These are phyloP conservation scores for Talaromyces amestolkiae DNA, from an alignment of 2,329 filamentous ascomycete genomes.

Conservation along the genomic window DNA sequence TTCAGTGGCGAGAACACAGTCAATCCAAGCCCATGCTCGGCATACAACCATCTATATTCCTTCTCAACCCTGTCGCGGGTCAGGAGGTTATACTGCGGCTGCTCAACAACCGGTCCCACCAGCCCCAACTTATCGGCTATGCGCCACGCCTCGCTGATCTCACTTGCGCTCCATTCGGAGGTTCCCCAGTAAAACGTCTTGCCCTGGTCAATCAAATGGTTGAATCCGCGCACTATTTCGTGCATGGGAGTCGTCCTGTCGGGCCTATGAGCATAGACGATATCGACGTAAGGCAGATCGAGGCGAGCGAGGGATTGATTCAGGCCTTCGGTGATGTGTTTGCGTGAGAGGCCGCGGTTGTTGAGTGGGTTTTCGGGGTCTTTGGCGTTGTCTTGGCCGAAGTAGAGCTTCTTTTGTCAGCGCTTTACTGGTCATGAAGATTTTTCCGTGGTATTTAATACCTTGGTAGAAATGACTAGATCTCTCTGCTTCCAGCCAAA, in stretches of 20 bases:
- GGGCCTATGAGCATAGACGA: constrained; percentile 67
- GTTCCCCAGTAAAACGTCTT: constrained; percentile 71
- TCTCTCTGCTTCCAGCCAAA: constrained; percentile 58
- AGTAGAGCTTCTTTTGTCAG: constrained; percentile 53
- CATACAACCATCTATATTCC: constrained; percentile 61
- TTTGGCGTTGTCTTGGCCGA: constrained; percentile 59
- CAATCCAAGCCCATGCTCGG: constrained; percentile 59
- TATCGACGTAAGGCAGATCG: constrained; percentile 65
- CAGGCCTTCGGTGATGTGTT: constrained; percentile 68
- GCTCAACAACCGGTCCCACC: constrained; percentile 64
- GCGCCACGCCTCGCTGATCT: constrained; percentile 63
- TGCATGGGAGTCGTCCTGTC: constrained; percentile 68
- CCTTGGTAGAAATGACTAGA: constrained; percentile 58
- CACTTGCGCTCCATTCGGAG: constrained; percentile 64
- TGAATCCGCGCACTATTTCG: constrained; percentile 68
- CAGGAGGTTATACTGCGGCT: constrained; percentile 66
- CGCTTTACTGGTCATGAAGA: too few species aligned
- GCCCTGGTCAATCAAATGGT: constrained; percentile 65
- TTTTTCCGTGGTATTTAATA: constrained; percentile 18
- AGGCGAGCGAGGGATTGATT: constrained; percentile 60
- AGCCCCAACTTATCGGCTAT: constrained; percentile 60
- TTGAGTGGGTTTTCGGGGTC: constrained; percentile 62
- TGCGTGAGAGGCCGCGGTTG: constrained; percentile 65
- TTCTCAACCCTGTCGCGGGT: constrained; percentile 61
- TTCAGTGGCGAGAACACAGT: constrained; percentile 64